Conservation (phyloP, 2,329 filamentous ascomycete species). For the Graphilbum ipis-grandicollis region DNA sequence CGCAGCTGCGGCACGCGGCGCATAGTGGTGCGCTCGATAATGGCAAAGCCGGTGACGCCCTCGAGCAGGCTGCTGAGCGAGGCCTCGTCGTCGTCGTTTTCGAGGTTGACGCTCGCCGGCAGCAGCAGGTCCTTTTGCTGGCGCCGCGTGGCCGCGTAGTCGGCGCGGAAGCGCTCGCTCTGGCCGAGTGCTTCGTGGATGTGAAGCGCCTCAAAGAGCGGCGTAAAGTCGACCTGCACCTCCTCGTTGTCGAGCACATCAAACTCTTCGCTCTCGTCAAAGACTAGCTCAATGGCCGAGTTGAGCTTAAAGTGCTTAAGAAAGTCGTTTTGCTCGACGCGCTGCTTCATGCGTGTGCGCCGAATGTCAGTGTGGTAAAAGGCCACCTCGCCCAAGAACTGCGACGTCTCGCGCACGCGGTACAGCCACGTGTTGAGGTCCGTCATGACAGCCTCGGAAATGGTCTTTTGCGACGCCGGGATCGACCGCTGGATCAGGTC, state of each 20-base stretch:
- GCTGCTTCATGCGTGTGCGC: constrained; percentile 64
- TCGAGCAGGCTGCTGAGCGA: constrained; percentile 83
- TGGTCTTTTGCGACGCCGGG: constrained; percentile 77
- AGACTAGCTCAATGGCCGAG: constrained; percentile 86
- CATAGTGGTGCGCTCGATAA: constrained; percentile 91
- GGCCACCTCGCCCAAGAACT: constrained; percentile 87
- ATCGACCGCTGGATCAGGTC: constrained; percentile 94
- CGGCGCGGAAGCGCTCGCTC: constrained; percentile 73
- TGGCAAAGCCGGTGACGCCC: constrained; percentile 88
- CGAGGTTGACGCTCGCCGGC: constrained; percentile 56
- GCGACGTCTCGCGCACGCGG: constrained; percentile 85
- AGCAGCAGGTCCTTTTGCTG: constrained; percentile 84
- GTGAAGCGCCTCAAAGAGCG: constrained; percentile 85
- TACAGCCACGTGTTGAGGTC: constrained; percentile 96
- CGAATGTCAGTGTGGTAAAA: constrained; percentile 92
- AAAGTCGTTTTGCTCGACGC: constrained; percentile 58
- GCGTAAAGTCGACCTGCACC: constrained; percentile 83
- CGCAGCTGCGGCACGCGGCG: constrained; percentile 69
- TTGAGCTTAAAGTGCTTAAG: constrained; percentile 79
- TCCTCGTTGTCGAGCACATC: constrained; percentile 93
- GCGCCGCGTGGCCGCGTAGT: constrained; percentile 82
- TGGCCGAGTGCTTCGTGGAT: constrained; percentile 92
- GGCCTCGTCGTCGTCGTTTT: constrained; percentile 71
- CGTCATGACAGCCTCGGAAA: constrained; percentile 91
- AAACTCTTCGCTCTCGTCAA: constrained; percentile 89